These are phyloP conservation scores for Candida insectalens DNA, from an alignment of 805 yeast genomes.

Conservation along the genomic window DNA sequence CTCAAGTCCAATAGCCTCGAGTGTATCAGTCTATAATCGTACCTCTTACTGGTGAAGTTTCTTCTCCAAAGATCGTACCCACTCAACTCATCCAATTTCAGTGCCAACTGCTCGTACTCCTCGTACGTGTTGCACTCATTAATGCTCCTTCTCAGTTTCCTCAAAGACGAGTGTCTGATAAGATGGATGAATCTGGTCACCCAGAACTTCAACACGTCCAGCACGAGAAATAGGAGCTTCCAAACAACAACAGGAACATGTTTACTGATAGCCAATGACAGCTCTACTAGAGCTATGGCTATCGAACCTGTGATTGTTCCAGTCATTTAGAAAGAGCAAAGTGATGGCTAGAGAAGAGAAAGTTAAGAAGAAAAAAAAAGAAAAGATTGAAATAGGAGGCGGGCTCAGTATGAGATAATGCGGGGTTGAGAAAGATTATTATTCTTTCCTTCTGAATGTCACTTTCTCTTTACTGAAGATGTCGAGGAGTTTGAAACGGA, in stretches of 20 bases:
- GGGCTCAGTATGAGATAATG: too few species aligned
- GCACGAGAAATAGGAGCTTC: constrained; percentile 28
- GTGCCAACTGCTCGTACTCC: constrained; percentile 59
- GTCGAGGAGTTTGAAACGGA: too few species aligned
- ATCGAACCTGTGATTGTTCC: too few species aligned
- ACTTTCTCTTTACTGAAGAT: too few species aligned
- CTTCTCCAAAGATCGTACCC: constrained; percentile 66
- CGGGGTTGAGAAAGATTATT: too few species aligned
- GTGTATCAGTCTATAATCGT: constrained; percentile 75
- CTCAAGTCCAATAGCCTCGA: constrained; percentile 57
- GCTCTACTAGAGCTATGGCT: too few species aligned
- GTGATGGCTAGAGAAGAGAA: too few species aligned
- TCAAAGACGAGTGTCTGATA: constrained; percentile 7
- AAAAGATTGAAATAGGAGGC: too few species aligned
- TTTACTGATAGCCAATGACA: too few species aligned
- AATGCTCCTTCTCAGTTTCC: constrained; percentile 3
- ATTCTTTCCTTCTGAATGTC: too few species aligned
- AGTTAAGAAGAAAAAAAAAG: too few species aligned
- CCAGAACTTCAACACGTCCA: constrained; percentile 36
- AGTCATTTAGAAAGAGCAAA: too few species aligned
- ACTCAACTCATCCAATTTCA: constrained; percentile 37
- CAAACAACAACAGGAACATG: constrained; percentile 11
- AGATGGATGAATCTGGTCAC: constrained; percentile 9
- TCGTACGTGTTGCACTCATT: constrained; percentile 27
- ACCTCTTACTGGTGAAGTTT: constrained; percentile 69